Evolutionary conservation across 306 rosid genomes (phyloP).

Genomic region (Cicer cuneatum): DNA sequence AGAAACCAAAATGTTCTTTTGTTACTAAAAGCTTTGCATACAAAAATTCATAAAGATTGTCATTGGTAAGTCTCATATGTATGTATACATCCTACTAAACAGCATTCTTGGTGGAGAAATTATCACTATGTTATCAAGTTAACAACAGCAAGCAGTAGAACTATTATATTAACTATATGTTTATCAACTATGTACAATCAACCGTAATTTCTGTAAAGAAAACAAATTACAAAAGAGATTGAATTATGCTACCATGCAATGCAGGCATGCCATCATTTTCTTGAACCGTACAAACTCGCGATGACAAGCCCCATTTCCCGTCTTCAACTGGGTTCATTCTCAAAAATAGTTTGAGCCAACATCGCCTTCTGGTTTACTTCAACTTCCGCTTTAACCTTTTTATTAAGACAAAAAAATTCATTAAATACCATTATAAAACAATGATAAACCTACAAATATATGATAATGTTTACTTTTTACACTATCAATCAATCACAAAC

Average conservation of each 20-base stretch:
- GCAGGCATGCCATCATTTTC: conserved; percentile 34
- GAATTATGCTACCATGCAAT: conserved; percentile 5
- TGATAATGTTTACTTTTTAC: too few species aligned
- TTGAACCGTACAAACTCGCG: conserved; percentile 11
- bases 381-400: conserved; percentile 58
- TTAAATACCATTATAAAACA: conserved; percentile 29
- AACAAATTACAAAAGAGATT: background rate
- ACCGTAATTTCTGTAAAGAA: conserved; percentile 13
- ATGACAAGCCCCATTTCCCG: background rate
- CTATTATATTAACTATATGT: conserved; percentile 2
- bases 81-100: too few species aligned
- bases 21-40: too few species aligned
- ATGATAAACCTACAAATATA: conserved; percentile 30
- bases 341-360: conserved; percentile 37
- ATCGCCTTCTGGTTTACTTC: conserved; percentile 58
- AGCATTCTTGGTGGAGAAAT: conserved; percentile 15
- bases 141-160: conserved; percentile 5
- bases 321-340: conserved; percentile 32
- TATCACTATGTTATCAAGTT: conserved; percentile 13
- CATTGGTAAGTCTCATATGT: too few species aligned
- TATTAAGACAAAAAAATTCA: conserved; percentile 49
- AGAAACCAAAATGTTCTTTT: too few species aligned
- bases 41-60: too few species aligned
- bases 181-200: conserved; percentile 41
- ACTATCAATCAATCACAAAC: too few species aligned